These are phyloP conservation scores for Flaveria ramosissima DNA, from an alignment of 129 eudicot genomes.

Conservation along the genomic window DNA sequence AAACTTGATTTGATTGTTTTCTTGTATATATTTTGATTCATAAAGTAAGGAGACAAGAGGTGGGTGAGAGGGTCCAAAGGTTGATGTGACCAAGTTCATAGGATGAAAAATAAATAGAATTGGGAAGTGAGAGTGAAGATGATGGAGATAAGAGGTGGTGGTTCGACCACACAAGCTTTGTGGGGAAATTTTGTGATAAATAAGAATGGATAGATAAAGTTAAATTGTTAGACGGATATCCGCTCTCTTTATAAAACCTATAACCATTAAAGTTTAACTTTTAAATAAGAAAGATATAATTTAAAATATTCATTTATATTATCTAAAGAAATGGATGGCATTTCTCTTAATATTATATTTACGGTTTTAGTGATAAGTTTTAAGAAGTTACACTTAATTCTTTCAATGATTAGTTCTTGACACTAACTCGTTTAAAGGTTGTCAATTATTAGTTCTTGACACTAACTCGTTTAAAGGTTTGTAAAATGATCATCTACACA, in stretches of 20 bases:
- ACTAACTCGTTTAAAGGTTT: no score
- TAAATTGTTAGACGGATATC: conserved; percentile 26
- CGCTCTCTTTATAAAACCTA: neutral
- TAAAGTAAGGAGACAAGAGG: conserved; percentile 26
- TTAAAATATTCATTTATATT: neutral
- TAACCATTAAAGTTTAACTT: neutral
- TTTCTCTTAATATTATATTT: no score
- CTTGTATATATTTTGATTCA: neutral
- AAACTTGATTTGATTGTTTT: conserved; percentile 9
- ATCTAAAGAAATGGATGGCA: no score
- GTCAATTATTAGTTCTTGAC: no score
- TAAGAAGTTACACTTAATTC: no score
- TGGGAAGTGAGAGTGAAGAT: conserved; percentile 3
- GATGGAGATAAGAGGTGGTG: conserved; percentile 30
- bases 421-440: no score
- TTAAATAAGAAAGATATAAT: no score
- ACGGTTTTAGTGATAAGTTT: no score
- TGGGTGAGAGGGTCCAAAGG: conserved; percentile 36
- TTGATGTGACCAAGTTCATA: conserved; percentile 34
- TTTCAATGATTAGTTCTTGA: no score
- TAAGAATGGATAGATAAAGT: conserved; percentile 7
- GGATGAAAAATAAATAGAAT: conserved; percentile 20
- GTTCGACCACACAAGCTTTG: conserved; percentile 35
- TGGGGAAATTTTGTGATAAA: conserved; percentile 21
- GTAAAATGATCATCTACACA: no score